Evolutionary conservation across 2,329 filamentous ascomycete species (phyloP), one percentile per base, ranked within the genome.

Genomic region (Penicillium sp.): DNA sequence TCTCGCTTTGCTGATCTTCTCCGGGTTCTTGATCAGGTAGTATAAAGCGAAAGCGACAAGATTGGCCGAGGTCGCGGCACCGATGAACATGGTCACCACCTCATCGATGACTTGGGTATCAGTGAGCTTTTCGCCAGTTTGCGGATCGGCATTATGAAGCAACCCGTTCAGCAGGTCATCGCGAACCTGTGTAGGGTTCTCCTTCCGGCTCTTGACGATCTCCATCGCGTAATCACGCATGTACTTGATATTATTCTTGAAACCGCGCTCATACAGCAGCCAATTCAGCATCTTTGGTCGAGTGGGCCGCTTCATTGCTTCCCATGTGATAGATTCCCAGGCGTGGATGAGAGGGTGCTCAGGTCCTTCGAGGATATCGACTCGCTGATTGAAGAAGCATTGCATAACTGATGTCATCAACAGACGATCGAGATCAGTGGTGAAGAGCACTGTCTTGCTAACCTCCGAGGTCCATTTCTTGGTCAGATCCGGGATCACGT

Each of bases 31-130:
- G 35, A 90, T 70, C 2, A 92, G 77, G 54, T 87, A 80, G 67
- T 87, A 88, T 50, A 90, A 83, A 0, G 82, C 74, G 66, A 90
- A 91, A 0, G 86, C 83, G 13, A 92, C 71, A 16, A 88, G 74
- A 3, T 88, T 88, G 1, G 86, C 85, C 0, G 89, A 89, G 0
- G 90, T 92, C 65, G 91, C 89, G 60, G 90, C 88, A 1, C 87
- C 80, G 64, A 73, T 70, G 42, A 88, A 81, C 77, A 90, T 88
- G 2, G 83, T 83, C 53, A 89, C 83, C 62, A 91, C 85, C 69
- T 91, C 88, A 70, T 89, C 85, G 48, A 88, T 80, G 49, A 89
- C 81, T 58, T 84, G 83, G 10, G 82, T 81, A 4, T 89, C 83
- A 4, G 75, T 81, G 62, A 91, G 77, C 2, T 73, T 74, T 57